These are phyloP conservation scores for Diaporthe citrichinensis DNA, from an alignment of 2,329 filamentous ascomycete species.

Conservation along the genomic window DNA sequence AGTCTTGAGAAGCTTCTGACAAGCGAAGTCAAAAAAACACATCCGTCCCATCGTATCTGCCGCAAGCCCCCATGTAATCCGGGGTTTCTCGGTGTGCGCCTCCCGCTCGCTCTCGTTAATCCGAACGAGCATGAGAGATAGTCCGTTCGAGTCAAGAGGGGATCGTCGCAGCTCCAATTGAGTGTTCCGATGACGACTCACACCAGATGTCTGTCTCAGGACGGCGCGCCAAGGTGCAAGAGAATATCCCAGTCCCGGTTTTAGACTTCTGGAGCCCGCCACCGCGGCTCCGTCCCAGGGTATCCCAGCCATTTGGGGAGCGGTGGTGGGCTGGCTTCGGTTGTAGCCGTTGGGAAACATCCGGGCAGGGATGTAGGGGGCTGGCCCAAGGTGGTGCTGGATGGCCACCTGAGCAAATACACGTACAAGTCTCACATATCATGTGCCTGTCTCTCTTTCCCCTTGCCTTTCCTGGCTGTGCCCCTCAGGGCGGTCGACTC, in stretches of 20 bases:
- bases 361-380: not conserved
- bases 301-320: not conserved
- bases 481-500: not conserved
- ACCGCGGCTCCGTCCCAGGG: constrained; percentile 6
- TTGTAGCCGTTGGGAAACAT: constrained; percentile 2
- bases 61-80: not conserved
- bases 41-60: not conserved
- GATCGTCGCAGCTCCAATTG: not conserved
- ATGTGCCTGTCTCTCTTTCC: not conserved
- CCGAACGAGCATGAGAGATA: not conserved
- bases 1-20: not conserved
- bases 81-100: not conserved
- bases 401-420: not conserved
- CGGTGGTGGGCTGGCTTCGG: not conserved
- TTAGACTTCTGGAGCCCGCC: constrained; percentile 28
- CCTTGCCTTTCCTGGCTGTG: not conserved
- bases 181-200: constrained; percentile 6
- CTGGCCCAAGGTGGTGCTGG: not conserved
- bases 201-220: constrained; percentile 26
- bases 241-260: constrained; percentile 30
- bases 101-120: not conserved
- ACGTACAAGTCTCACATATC: not conserved
- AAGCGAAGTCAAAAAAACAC: not conserved
- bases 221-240: constrained; percentile 35
- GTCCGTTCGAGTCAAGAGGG: not conserved